Conservation (phyloP, 139 green algal genomes). For the Monoraphidium neglectum region DNA sequence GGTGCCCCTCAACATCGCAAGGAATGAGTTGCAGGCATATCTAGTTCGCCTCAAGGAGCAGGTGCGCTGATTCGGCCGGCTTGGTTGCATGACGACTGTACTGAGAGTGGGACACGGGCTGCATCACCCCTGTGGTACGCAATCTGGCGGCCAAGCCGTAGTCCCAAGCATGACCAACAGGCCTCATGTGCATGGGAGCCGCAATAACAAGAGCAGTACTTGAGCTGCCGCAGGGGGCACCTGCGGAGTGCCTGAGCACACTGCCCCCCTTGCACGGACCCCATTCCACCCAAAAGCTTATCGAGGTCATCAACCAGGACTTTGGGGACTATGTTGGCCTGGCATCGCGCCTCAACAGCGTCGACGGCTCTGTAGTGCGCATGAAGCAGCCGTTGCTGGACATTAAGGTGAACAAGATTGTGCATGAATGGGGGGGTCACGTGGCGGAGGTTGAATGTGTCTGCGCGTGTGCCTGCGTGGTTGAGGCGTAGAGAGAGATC, state of each 20-base stretch:
- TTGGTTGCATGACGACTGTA: not conserved
- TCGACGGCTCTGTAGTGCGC: constrained; percentile 84
- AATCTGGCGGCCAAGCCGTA: not conserved
- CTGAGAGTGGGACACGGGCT: not conserved
- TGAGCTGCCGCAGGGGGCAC: not conserved
- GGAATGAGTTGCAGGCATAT: constrained; percentile 76
- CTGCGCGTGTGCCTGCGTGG: no score
- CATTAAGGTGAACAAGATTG: constrained; percentile 68
- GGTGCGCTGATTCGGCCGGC: constrained; percentile 30
- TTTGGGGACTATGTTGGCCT: constrained; percentile 94
- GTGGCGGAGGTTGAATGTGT: no score
- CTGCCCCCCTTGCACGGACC: not conserved
- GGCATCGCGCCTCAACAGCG: constrained; percentile 77
- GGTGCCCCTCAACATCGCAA: constrained; percentile 88
- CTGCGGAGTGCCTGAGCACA: not conserved
- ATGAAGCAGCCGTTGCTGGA: constrained; percentile 85
- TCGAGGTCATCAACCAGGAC: constrained; percentile 96
- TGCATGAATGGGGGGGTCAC: no score
- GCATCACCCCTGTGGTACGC: not conserved
- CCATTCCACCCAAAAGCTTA: constrained; percentile 36
- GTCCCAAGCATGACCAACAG: not conserved
- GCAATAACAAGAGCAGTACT: not conserved
- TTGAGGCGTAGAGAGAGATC: no score
- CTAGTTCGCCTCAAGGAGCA: constrained; percentile 72
- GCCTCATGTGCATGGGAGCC: not conserved